Base-by-base conservation (phyloP, 176 grass and related monocot species). In the Bolboschoenus planiculmis region DNA sequence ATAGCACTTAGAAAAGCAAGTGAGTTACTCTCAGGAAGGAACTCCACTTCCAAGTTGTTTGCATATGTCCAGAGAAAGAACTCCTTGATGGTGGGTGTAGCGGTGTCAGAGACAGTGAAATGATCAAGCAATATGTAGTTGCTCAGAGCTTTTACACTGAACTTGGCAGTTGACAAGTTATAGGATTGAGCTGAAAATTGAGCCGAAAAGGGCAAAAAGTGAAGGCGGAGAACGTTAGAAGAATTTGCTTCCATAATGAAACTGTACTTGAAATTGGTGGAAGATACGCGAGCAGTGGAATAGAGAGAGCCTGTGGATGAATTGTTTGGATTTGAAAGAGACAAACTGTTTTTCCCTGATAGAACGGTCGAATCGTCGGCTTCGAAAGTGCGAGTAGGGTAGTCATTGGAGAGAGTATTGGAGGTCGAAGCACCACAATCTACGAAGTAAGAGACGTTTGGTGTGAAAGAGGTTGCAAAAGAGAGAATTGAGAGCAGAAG, bases 151-250 rank as follows among this genome's bases (percentile, higher is more conserved):
- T 31, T 56, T 42, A 97, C 90, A 5, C 42, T 23, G 83, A 97
- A 97, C 5, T 51, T 56, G 3, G 90, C 65, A 0, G 85, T 58
- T 13, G 81, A 65, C 88, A 92, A 33, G 53, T 62, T 39, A 40
- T 23, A 0, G 55, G 64, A 40, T 8, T 9, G 14, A 27, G 40
- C 36, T 20, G 50, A 18, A 83, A 92, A 43, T 9, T 14, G n/a
- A 21, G 36, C 33, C 15, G 88, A 10, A 83, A 92, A 90, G 0
- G 90, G 92, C 76, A 85, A 68, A 83, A 98, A 95, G 73, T 98
- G 95, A 84, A 98, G 83, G 75, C 95, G 95, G 78, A 98, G 88
- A 77, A 98, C 78, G 85, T 91, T 55, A 31, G 56, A 85, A 68
- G 40, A 60, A 30, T 34, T 66, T 3, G 60, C 2, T 51, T 9